These are phyloP conservation scores for Kandelia obovata DNA, from an alignment of 345 rosid species.

Conservation along the genomic window DNA sequence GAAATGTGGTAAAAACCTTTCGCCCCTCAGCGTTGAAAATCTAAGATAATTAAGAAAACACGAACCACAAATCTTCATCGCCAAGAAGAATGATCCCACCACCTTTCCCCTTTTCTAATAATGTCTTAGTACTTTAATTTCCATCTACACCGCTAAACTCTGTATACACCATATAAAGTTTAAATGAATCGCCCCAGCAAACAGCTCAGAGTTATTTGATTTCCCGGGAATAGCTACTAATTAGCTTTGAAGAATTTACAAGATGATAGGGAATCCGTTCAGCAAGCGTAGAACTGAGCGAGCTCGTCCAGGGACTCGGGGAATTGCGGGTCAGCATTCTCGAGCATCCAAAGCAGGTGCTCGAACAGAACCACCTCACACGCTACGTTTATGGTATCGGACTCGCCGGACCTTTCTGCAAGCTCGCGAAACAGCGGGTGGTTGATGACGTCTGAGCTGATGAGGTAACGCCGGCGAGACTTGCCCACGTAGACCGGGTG, in stretches of 20 bases:
- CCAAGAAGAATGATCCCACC: not conserved
- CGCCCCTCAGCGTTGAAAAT: too few species aligned
- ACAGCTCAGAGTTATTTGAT: not conserved
- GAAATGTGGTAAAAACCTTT: constrained; percentile 13
- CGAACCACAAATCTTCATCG: too few species aligned
- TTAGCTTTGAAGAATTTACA: not conserved
- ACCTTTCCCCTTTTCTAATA: not conserved
- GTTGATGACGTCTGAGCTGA: constrained; percentile 49
- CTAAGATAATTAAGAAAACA: too few species aligned
- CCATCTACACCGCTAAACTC: constrained; percentile 15
- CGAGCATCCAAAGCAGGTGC: constrained; percentile 95
- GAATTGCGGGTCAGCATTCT: constrained; percentile 63
- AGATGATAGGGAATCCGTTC: not conserved
- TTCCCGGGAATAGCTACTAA: not conserved
- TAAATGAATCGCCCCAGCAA: too few species aligned
- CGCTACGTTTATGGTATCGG: constrained; percentile 46
- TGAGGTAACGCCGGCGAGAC: constrained; percentile 64
- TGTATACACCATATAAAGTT: constrained; percentile 6
- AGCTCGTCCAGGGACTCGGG: constrained; percentile 78
- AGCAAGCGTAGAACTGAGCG: constrained; percentile 78
- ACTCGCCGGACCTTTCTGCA: constrained; percentile 30
- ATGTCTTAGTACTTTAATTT: not conserved
- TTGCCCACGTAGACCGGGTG: constrained; percentile 77
- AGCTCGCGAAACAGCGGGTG: constrained; percentile 46
- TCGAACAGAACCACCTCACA: constrained; percentile 96